Percentiles rank a stretch among this genome's conserved stretches.
These are phyloP conservation scores for Rutstroemia sp. DNA, from an alignment of 2,329 filamentous ascomycete species.

Conservation along the genomic window DNA sequence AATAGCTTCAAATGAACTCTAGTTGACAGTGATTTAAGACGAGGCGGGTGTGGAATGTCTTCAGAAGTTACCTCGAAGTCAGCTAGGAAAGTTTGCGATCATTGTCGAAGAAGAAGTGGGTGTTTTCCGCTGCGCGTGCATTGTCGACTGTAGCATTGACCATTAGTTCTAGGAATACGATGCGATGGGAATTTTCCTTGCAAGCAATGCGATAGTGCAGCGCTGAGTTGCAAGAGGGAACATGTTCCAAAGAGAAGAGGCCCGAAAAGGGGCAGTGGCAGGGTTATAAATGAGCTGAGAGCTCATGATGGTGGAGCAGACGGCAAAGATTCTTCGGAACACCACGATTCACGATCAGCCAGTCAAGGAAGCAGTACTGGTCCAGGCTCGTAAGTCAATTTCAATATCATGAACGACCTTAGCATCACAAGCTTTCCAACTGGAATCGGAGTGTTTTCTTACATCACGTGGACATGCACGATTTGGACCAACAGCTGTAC, in stretches of 20 bases:
- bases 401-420: no score
- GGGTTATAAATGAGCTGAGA: constrained; percentile 55
- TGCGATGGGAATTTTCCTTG: constrained; percentile 44
- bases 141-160: background rate
- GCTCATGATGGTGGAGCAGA: constrained; percentile 39
- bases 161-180: constrained; percentile 33
- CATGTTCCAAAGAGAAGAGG: constrained; percentile 58
- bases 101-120: constrained; percentile 38
- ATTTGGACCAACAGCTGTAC: background rate
- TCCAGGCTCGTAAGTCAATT: constrained; percentile 16
- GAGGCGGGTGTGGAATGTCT: constrained; percentile 21
- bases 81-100: constrained; percentile 37
- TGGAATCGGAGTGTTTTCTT: no score
- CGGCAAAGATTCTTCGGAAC: constrained; percentile 26
- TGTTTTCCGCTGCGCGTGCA: constrained; percentile 4
- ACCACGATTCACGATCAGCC: constrained; percentile 15
- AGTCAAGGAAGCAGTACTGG: constrained; percentile 16
- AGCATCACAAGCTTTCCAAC: no score
- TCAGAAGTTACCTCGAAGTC: constrained; percentile 18
- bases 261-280: constrained; percentile 53
- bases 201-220: constrained; percentile 52
- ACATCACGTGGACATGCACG: no score
- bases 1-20: constrained; percentile 6
- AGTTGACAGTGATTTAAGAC: background rate
- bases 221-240: constrained; percentile 56